Evolutionary conservation across 1,139 yeast genomes (phyloP).

Genomic region (Petasospora fabianii): DNA sequence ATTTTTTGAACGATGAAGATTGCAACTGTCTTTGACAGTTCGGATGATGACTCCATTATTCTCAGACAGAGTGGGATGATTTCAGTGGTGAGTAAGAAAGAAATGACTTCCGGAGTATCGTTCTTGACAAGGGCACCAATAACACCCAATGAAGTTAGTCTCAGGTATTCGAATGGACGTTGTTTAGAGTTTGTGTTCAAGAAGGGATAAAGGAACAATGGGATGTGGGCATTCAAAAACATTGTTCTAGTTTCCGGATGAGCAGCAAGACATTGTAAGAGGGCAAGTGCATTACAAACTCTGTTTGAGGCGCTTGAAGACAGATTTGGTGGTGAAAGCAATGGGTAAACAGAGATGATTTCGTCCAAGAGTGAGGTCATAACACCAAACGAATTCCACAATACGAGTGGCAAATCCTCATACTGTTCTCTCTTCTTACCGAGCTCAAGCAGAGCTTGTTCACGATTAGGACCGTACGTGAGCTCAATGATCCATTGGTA

Average conservation of each 20-base stretch:
- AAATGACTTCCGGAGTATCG: conserved; percentile 93
- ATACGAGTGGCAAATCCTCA: conserved; percentile 86
- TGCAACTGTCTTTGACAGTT: conserved; percentile 92
- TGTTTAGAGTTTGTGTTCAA: conserved; percentile 88
- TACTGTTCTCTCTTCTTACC: conserved; percentile 94
- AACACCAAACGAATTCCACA: conserved; percentile 96
- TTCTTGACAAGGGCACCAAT: conserved; percentile 96
- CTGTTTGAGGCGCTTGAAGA: conserved; percentile 87
- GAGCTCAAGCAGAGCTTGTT: conserved; percentile 84
- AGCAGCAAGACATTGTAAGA: conserved; percentile 94
- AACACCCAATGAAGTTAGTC: conserved; percentile 91
- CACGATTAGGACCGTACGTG: conserved; percentile 86
- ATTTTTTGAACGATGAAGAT: conserved; percentile 92
- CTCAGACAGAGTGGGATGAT: conserved; percentile 91
- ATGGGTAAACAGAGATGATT: conserved; percentile 84
- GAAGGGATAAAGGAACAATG: conserved; percentile 89
- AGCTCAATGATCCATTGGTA: conserved; percentile 88
- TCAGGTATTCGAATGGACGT: conserved; percentile 86
- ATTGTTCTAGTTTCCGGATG: conserved; percentile 85
- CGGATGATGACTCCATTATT: conserved; percentile 95
- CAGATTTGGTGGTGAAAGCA: conserved; percentile 80
- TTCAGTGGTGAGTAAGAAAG: conserved; percentile 85
- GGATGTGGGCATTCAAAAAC: conserved; percentile 86
- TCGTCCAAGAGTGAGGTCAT: conserved; percentile 91
- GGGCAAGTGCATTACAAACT: conserved; percentile 92